Percentiles rank a stretch among this genome's conserved stretches.
phyloP scores from a whole-genome alignment of 176 grass and related monocot genomes.

The Carex myosuroides region DNA sequence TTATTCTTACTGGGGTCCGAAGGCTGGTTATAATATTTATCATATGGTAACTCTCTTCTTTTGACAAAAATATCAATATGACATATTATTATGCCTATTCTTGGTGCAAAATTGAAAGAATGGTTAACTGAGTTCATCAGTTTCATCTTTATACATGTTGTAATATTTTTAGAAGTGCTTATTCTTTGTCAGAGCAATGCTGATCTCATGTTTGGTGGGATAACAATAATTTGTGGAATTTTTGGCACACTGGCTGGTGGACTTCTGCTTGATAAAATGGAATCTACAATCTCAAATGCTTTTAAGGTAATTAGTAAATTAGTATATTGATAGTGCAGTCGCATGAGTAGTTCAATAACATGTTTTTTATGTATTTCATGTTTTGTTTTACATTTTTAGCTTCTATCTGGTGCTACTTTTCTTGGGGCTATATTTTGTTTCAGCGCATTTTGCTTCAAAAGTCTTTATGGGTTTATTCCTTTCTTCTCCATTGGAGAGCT shows the following conservation, averaged over 20 bases:
- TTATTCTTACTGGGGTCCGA: constrained; percentile 99
- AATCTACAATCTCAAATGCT: constrained; percentile 79
- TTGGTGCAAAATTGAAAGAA: constrained; percentile 16
- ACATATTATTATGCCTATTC: neutral
- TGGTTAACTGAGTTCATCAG: neutral
- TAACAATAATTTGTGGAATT: constrained; percentile 98
- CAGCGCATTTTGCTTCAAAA: constrained; percentile 92
- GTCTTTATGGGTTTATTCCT: constrained; percentile 89
- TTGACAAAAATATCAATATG: neutral
- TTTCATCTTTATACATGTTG: neutral
- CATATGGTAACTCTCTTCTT: constrained; percentile 58
- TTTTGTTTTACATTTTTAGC: constrained; percentile 39
- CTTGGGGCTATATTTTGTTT: constrained; percentile 96
- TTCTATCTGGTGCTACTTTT: constrained; percentile 88
- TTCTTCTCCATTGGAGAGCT: constrained; percentile 81
- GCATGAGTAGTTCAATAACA: too few species aligned
- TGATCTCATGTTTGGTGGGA: constrained; percentile 90
- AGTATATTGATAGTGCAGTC: neutral
- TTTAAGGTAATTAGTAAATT: constrained; percentile 58
- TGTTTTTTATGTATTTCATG: too few species aligned
- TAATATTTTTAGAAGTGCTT: constrained; percentile 25
- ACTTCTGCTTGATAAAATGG: constrained; percentile 72
- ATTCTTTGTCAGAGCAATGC: constrained; percentile 67
- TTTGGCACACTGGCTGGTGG: constrained; percentile 90
- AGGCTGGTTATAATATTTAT: constrained; percentile 88